Conservation (phyloP, 148 eudicot genomes). For the Chenopodium quinoa region DNA sequence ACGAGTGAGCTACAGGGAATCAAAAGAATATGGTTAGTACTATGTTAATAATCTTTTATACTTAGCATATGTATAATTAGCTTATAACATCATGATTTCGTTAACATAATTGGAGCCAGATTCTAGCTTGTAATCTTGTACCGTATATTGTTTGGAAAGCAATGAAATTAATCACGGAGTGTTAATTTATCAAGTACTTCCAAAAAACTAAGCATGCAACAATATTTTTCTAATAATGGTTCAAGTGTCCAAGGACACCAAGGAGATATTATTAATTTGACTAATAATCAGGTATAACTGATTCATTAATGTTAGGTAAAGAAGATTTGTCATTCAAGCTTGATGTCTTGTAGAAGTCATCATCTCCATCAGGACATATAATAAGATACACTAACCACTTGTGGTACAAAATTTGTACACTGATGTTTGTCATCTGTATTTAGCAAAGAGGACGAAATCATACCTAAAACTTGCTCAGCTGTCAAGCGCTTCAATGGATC, state of each 20-base stretch:
- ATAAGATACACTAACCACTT: background rate
- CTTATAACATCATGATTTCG: too few relatives aligned
- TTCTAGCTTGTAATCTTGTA: too few relatives aligned
- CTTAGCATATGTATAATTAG: too few relatives aligned
- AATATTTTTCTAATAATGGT: background rate
- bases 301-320: background rate
- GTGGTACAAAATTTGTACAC: background rate
- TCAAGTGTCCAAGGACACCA: background rate
- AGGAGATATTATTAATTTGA: background rate
- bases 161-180: too few relatives aligned
- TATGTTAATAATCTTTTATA: too few relatives aligned
- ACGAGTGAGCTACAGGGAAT: constrained; percentile 52
- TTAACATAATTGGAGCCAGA: too few relatives aligned
- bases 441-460: constrained; percentile 11
- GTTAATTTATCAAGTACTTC: background rate
- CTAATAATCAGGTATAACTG: background rate
- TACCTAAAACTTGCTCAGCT: constrained; percentile 82
- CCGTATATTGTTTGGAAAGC: too few relatives aligned
- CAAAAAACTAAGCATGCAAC: background rate
- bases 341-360: background rate
- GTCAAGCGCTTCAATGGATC: constrained; percentile 70
- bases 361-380: background rate
- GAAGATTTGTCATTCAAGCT: background rate
- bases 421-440: background rate
- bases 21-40: background rate